Base-by-base conservation (phyloP, 257 asterid species). In the Rubia yunnanensis region DNA sequence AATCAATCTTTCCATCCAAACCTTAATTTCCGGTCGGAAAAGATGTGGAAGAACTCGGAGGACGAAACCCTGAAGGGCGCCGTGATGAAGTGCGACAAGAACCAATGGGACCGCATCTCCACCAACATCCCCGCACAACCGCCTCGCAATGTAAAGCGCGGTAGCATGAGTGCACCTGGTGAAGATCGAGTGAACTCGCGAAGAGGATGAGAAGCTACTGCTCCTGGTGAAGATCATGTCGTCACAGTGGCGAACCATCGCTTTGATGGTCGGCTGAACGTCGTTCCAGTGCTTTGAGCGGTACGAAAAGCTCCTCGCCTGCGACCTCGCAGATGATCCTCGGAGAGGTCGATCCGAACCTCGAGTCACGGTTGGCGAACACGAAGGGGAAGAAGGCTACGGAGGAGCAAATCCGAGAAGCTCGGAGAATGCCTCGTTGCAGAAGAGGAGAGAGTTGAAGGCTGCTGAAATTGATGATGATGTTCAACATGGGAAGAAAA, bases 161-260 rank as follows among this genome's bases (percentile, higher is more conserved):
- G 18, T 90, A 96, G 99, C 88, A 94, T 49, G 98, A 91, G 84
- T 94, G 98, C n/a, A n/a, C n/a, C n/a, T n/a, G n/a, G n/a, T n/a
- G n/a, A 94, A 94, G 96, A 90, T 96, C 34, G 96, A 88, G 74
- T 90, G 99, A 98, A 94, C 98, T 3, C 78, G 95, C 70, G 96
- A 90, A 69, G 98, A 94, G 60, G 98, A 90, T 67, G 98, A 94
- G 77, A 94, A 90, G 72, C 79, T 94, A 24, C 73, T 94, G 75
- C 99, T 90, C 76, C 95, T 94, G 59, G 99, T 98, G 0, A 94
- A 94, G 74, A 92, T 90, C 71, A 90, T 88, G 96, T 98, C 98
- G 24, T 84, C 99, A 1, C 98, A 94, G 50, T 94, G 99, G 99
- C 80, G 99, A 77, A 94, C 98, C 4, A 88, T 90, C 70, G 99